A percentile compares a stretch with the other conserved stretches of the same genome.
Conservation (phyloP, 2,329 filamentous ascomycete genomes). For the Remersonia thermophila region DNA sequence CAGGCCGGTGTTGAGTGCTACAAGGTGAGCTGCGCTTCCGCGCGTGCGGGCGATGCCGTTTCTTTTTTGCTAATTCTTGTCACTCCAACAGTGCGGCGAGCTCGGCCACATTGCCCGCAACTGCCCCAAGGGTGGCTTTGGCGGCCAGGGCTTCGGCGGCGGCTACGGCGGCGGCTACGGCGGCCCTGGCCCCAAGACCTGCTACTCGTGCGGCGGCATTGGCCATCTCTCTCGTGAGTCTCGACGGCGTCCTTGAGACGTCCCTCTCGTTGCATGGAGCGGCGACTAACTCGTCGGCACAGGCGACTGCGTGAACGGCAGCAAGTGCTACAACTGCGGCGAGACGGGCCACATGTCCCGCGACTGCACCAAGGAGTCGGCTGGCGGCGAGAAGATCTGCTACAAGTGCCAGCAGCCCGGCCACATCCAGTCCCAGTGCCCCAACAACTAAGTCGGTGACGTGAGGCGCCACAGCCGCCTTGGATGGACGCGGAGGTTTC, state of each 20-base stretch:
- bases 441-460: slow-evolving; percentile 50
- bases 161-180: slow-evolving; percentile 36
- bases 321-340: slow-evolving; percentile 99
- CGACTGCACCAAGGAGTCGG: slow-evolving; percentile 88
- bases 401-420: slow-evolving; percentile 84
- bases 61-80: not conserved
- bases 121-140: slow-evolving; percentile 53
- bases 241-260: too few species aligned
- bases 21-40: slow-evolving; percentile 42
- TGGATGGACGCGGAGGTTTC: slow-evolving; percentile 13
- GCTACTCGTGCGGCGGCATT: slow-evolving; percentile 95
- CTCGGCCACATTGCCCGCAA: slow-evolving; percentile 91
- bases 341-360: slow-evolving; percentile 91
- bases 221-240: slow-evolving; percentile 82
- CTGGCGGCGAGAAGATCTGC: slow-evolving; percentile 86
- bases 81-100: slow-evolving; percentile 60
- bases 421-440: slow-evolving; percentile 90
- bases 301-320: slow-evolving; percentile 92
- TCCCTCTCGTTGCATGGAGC: not conserved
- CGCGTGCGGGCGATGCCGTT: not conserved
- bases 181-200: slow-evolving; percentile 53
- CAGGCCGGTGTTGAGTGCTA: slow-evolving; percentile 65
- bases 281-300: slow-evolving; percentile 8
- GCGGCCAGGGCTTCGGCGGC: slow-evolving; percentile 31
- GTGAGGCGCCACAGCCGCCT: slow-evolving; percentile 12